Conservation (phyloP, 2,329 filamentous ascomycete genomes). For the Cladophialophora bantiana region DNA sequence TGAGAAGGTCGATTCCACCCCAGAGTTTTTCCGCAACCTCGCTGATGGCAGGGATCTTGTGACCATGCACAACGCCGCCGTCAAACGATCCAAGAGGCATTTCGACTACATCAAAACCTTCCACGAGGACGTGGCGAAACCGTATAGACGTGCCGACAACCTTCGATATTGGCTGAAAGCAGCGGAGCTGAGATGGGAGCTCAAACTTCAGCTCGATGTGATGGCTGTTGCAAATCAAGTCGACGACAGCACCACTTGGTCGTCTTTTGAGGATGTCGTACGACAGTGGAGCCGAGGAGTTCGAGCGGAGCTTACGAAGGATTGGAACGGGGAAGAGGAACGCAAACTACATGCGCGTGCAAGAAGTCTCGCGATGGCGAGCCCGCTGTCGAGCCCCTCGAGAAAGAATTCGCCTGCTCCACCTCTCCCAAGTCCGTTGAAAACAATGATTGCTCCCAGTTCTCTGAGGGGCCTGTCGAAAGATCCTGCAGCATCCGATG, state of each 20-base stretch:
- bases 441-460: conserved; percentile 24
- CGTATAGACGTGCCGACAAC: conserved; percentile 92
- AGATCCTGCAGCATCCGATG: not conserved
- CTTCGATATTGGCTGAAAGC: conserved; percentile 96
- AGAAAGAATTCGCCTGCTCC: conserved; percentile 32
- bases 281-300: conserved; percentile 83
- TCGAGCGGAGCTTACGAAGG: conserved; percentile 79
- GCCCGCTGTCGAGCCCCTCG: conserved; percentile 38
- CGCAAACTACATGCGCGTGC: conserved; percentile 40
- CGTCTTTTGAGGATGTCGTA: conserved; percentile 81
- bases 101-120: conserved; percentile 90
- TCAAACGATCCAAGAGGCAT: conserved; percentile 81
- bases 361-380: conserved; percentile 39
- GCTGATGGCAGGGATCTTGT: conserved; percentile 83
- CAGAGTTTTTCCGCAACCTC: conserved; percentile 72
- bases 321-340: conserved; percentile 61
- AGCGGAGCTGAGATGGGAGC: conserved; percentile 91
- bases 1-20: conserved; percentile 30
- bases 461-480: conserved; percentile 31
- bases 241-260: conserved; percentile 70
- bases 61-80: conserved; percentile 85
- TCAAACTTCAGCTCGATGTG: conserved; percentile 81
- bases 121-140: conserved; percentile 92
- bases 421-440: conserved; percentile 32
- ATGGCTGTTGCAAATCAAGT: conserved; percentile 79